Evolutionary conservation across 2,329 filamentous ascomycete genomes (phyloP).

Genomic region (Gaeumannomyces tritici): DNA sequence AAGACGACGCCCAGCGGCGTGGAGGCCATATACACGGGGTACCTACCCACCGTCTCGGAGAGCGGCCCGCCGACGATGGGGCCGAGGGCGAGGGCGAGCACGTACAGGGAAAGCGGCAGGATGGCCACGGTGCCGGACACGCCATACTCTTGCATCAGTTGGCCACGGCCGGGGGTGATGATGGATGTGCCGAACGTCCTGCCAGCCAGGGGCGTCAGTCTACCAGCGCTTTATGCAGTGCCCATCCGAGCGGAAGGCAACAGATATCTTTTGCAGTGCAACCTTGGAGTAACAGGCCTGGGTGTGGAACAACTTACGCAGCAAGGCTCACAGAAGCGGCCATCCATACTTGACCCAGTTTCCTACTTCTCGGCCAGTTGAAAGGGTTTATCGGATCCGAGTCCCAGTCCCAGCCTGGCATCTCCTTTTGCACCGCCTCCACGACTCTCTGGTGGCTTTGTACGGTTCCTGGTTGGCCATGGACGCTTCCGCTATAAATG

Average conservation of each 20-base stretch:
- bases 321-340: slow-evolving; percentile 28
- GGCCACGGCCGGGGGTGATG: slow-evolving; percentile 34
- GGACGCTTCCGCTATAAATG: no score
- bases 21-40: slow-evolving; percentile 37
- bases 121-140: slow-evolving; percentile 45
- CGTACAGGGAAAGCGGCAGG: slow-evolving; percentile 50
- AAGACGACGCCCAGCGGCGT: slow-evolving; percentile 42
- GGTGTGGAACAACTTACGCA: slow-evolving; percentile 20
- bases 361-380: slow-evolving; percentile 37
- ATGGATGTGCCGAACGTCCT: slow-evolving; percentile 46
- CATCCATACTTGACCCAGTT: slow-evolving; percentile 27
- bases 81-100: slow-evolving; percentile 49
- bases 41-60: slow-evolving; percentile 47
- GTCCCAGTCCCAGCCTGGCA: slow-evolving; percentile 20
- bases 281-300: background rate
- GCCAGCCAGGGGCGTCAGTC: background rate
- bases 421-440: no score
- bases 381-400: slow-evolving; percentile 34
- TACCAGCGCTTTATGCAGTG: no score
- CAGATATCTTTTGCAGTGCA: background rate
- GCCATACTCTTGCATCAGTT: slow-evolving; percentile 42
- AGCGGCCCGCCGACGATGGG: slow-evolving; percentile 50
- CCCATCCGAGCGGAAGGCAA: background rate
- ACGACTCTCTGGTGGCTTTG: no score
- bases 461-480: no score